Conservation (phyloP, 2,329 filamentous ascomycete species). For the Penicillium sp. region DNA sequence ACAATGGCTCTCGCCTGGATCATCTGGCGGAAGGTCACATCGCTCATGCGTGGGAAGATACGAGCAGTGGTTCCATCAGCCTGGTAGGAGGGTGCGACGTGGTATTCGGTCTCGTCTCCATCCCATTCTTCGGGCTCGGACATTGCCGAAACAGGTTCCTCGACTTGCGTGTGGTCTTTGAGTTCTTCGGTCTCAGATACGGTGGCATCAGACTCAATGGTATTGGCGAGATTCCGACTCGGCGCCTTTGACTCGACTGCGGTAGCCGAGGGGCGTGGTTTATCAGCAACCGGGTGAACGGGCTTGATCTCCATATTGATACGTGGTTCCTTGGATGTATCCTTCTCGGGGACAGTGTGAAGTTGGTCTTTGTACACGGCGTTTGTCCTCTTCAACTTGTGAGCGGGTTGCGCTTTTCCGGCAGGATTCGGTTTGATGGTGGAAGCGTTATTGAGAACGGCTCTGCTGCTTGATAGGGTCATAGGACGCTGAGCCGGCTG, state of each 20-base stretch:
- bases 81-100: conserved; percentile 72
- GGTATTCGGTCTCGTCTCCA: conserved; percentile 68
- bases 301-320: conserved; percentile 10
- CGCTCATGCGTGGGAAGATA: conserved; percentile 59
- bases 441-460: conserved; percentile 34
- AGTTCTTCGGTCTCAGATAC: conserved; percentile 16
- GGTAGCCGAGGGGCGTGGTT: neutral
- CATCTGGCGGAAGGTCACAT: conserved; percentile 67
- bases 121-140: conserved; percentile 67
- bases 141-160: conserved; percentile 28
- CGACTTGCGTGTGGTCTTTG: conserved; percentile 7
- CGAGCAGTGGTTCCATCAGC: conserved; percentile 64
- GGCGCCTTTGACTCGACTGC: neutral
- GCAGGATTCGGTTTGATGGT: conserved; percentile 32
- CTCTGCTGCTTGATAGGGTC: conserved; percentile 40
- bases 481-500: conserved; percentile 62
- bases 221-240: neutral
- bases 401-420: conserved; percentile 32
- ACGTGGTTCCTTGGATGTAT: conserved; percentile 32
- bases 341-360: conserved; percentile 34
- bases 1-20: conserved; percentile 64
- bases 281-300: conserved; percentile 10
- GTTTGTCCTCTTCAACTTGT: conserved; percentile 50
- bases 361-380: conserved; percentile 54
- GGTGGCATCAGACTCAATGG: conserved; percentile 20